Evolutionary conservation across 2,329 filamentous ascomycete species (phyloP).

Genomic region (Monilinia fructigena): DNA sequence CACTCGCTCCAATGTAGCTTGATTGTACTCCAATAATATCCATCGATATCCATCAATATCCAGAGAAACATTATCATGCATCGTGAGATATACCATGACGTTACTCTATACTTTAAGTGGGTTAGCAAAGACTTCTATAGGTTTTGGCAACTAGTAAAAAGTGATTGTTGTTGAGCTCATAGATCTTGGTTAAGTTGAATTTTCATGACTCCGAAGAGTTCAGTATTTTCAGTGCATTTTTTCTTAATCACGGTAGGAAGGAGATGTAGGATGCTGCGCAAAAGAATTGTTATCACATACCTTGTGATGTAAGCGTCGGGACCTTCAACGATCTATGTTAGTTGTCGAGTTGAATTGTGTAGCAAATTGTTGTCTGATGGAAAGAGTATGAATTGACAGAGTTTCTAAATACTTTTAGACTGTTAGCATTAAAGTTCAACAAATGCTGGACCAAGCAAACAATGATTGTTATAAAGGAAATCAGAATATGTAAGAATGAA

Average conservation of each 20-base stretch:
- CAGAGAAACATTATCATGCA: background rate
- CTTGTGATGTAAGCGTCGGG: background rate
- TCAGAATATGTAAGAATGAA: constrained; percentile 99
- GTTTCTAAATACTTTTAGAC: constrained; percentile 11
- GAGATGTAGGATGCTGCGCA: background rate
- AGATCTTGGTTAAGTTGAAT: constrained; percentile 42
- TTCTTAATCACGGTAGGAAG: constrained; percentile 40
- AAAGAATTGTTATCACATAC: constrained; percentile 5
- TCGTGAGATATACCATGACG: too few species aligned
- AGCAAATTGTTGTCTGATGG: background rate
- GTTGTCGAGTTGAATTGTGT: background rate
- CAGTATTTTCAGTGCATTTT: constrained; percentile 44
- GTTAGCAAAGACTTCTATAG: background rate
- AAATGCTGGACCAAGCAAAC: background rate
- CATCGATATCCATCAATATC: too few species aligned
- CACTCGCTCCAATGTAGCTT: background rate
- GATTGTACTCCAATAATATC: background rate
- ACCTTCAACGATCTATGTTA: background rate
- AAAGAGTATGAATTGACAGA: too few species aligned
- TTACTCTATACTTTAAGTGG: background rate
- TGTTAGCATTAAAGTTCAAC: background rate
- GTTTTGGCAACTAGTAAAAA: background rate
- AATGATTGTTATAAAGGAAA: constrained; percentile 23
- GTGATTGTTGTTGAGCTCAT: constrained; percentile 34
- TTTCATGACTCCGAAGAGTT: constrained; percentile 39